A percentile compares a stretch with the other conserved stretches of the same genome.
phyloP scores from a whole-genome alignment of 148 eudicot genomes.

The Heliamphora exappendiculata region DNA sequence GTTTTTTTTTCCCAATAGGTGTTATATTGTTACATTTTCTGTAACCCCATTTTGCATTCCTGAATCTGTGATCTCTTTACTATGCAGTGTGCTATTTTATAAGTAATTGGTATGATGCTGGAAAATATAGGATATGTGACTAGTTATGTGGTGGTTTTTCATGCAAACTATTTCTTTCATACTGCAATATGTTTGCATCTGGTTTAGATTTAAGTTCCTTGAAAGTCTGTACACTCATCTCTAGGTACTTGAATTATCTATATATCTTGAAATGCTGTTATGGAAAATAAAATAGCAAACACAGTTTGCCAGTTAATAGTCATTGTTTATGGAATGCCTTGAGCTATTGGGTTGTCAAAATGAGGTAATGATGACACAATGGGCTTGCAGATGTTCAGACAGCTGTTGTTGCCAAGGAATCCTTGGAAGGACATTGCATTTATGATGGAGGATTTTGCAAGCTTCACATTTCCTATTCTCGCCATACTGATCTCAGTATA shows the following conservation, averaged over 20 bases:
- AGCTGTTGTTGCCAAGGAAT: slow-evolving; percentile 89
- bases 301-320: no score
- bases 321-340: not conserved
- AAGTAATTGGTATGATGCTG: no score
- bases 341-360: not conserved
- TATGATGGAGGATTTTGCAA: slow-evolving; percentile 98
- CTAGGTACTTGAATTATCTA: no score
- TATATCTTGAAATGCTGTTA: slow-evolving; percentile 1
- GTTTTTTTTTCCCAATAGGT: not conserved
- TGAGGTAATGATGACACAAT: slow-evolving; percentile 5
- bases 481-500: slow-evolving; percentile 94
- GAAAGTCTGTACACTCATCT: no score
- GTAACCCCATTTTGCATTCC: no score
- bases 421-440: slow-evolving; percentile 98
- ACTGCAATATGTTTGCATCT: not conserved
- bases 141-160: not conserved
- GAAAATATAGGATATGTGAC: not conserved
- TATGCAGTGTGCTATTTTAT: no score
- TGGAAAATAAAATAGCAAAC: no score
- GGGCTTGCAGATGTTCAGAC: slow-evolving; percentile 72
- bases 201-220: not conserved
- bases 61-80: no score
- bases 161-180: not conserved
- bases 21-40: not conserved
- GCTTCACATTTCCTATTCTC: slow-evolving; percentile 88